Base-by-base conservation (phyloP, 768 basidiomycete species). In the Russula griseocarnosa region DNA sequence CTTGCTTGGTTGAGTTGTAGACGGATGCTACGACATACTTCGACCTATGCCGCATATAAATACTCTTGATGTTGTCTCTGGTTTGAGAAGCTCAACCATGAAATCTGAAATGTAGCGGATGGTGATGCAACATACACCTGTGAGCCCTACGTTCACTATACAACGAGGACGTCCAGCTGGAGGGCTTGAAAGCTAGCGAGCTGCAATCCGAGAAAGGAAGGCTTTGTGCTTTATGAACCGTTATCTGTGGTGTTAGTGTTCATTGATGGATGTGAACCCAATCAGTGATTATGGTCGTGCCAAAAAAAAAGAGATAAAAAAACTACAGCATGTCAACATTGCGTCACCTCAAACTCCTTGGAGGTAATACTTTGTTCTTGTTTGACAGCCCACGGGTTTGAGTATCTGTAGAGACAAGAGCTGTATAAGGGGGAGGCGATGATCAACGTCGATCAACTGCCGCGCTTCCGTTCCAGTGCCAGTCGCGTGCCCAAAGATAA, bases 11-110 rank as follows among this genome's bases (percentile, higher is more conserved):
- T 55, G 53, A 44, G 60, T 2, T 52, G 26, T 5, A 30, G 42
- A 28, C 30, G 16, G 38, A 51, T 40, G 36, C 16, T 30, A 38
- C 22, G 24, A 46, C 53, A 44, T 22, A 8, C 50, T 26, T 36
- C n/a, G 28, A 60, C 51, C 6, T 8, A 34, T 20, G 34, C 30
- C 30, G 16, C 47, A 55, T 61, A 65, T 65, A 65, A 61, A 61
- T 52, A 4, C n/a, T 22, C 30, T 28, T 32, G 20, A 30, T 32
- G 4, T 26, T n/a, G n/a, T 50, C 49, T 46, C 38, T 10, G 26
- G 51, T 32, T 57, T 24, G 30, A 20, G 16, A 7, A 11, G 30
- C n/a, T n/a, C 22, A 34, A 34, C 3, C 38, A 32, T 28, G 32
- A 18, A 26, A 53, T 16, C 22, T 44, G 11, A 47, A 13, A n/a